Conservation (phyloP, 805 yeast species). For the Candida anglica region DNA sequence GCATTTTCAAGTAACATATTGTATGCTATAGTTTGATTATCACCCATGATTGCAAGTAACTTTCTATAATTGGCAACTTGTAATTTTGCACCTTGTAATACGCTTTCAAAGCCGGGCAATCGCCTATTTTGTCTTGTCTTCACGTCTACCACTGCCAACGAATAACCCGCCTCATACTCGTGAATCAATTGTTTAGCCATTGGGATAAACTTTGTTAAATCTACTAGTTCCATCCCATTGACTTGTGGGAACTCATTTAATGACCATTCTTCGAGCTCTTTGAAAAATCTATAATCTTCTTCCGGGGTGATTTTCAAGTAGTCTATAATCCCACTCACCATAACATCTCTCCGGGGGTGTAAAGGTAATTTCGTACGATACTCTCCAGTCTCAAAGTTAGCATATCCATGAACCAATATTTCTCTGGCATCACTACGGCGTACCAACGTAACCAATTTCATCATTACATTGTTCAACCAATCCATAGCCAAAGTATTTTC, state of each 20-base stretch:
- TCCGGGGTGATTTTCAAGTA: conserved; percentile 25
- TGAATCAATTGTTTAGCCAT: conserved; percentile 10
- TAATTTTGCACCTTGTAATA: conserved; percentile 44
- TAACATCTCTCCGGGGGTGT: conserved; percentile 22
- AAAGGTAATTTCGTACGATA: conserved; percentile 7
- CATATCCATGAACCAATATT: conserved; percentile 50
- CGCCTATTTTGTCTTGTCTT: conserved; percentile 50
- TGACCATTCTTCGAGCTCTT: conserved; percentile 17
- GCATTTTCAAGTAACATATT: conserved; percentile 44
- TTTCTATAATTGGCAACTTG: conserved; percentile 61
- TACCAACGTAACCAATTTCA: conserved; percentile 38
- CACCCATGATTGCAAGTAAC: conserved; percentile 38
- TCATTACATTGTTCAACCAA: conserved; percentile 41
- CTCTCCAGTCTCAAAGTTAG: conserved; percentile 24
- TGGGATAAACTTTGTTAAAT: conserved; percentile 19
- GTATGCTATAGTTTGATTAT: conserved; percentile 28
- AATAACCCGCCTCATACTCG: conserved; percentile 11
- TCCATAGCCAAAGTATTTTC: conserved; percentile 17
- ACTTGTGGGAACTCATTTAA: conserved; percentile 9
- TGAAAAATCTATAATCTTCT: conserved; percentile 16
- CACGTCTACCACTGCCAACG: conserved; percentile 41
- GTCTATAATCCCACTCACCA: conserved; percentile 67
- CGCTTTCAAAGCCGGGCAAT: conserved; percentile 49
- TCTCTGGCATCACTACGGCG: conserved; percentile 57
- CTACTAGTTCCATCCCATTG: conserved; percentile 19